Conservation (phyloP, 768 basidiomycete species). For the Scleroderma bovista region DNA sequence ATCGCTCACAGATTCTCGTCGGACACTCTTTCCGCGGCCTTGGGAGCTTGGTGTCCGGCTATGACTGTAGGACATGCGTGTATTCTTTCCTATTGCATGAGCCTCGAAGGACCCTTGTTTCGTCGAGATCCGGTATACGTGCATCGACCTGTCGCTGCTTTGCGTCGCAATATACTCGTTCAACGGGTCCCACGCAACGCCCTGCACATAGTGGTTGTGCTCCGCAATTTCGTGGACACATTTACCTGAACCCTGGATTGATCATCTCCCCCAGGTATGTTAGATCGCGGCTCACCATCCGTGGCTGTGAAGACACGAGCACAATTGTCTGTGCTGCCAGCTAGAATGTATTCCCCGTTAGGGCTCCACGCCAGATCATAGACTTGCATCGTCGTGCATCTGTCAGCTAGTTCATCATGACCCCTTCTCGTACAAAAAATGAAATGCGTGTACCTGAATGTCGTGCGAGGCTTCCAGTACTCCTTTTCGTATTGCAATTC, state of each 20-base stretch:
- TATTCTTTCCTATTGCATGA: slow-evolving; percentile 87
- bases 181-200: slow-evolving; percentile 97
- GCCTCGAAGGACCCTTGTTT: slow-evolving; percentile 83
- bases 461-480: slow-evolving; percentile 86
- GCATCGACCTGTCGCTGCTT: slow-evolving; percentile 93
- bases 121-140: slow-evolving; percentile 80
- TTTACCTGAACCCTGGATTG: slow-evolving; percentile 48
- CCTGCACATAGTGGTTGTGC: slow-evolving; percentile 96
- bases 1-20: slow-evolving; percentile 77
- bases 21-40: slow-evolving; percentile 53
- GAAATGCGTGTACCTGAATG: slow-evolving; percentile 56
- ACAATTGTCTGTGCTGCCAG: slow-evolving; percentile 96
- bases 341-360: slow-evolving; percentile 86
- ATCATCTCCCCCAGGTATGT: not conserved
- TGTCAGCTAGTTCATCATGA: slow-evolving; percentile 24
- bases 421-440: not conserved
- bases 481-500: slow-evolving; percentile 90
- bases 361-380: slow-evolving; percentile 99
- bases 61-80: slow-evolving; percentile 62
- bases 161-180: slow-evolving; percentile 98
- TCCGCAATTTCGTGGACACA: slow-evolving; percentile 88
- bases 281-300: slow-evolving; percentile 49
- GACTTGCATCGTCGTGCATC: slow-evolving; percentile 91
- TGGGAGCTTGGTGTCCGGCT: slow-evolving; percentile 64
- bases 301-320: slow-evolving; percentile 75